Percentiles rank a stretch among this genome's conserved stretches.
Conservation (phyloP, 2,329 filamentous ascomycete genomes). For the Aureobasidium vineae region DNA sequence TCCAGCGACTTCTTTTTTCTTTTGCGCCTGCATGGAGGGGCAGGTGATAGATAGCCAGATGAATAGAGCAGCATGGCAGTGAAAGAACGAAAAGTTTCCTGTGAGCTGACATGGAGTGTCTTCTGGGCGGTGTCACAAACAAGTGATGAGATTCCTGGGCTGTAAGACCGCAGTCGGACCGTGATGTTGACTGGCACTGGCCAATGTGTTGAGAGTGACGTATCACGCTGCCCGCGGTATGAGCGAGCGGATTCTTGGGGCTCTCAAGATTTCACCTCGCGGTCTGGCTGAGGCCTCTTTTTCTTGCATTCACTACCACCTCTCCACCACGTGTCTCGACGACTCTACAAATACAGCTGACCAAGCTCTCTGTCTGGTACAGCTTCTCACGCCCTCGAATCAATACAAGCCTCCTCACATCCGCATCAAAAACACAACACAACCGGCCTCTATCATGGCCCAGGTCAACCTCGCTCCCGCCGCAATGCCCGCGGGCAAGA, state of each 20-base stretch:
- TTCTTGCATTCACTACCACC: slow-evolving; percentile 15
- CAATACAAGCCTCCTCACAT: neutral
- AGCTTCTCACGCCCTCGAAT: slow-evolving; percentile 6
- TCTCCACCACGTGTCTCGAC: slow-evolving; percentile 21
- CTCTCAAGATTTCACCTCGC: slow-evolving; percentile 20
- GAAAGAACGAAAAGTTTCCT: neutral
- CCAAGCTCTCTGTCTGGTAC: slow-evolving; percentile 18
- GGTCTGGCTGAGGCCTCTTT: neutral
- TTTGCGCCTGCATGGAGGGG: neutral
- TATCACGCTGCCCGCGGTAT: neutral
- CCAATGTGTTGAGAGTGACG: slow-evolving; percentile 25
- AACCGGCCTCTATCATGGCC: slow-evolving; percentile 24
- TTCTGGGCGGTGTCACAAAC: neutral
- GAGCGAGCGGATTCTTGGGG: slow-evolving; percentile 4
- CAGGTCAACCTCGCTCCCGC: slow-evolving; percentile 26
- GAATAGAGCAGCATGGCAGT: neutral
- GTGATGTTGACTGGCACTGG: slow-evolving; percentile 21
- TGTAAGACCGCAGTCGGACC: slow-evolving; percentile 22
- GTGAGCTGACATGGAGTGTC: slow-evolving; percentile 4
- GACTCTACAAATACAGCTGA: slow-evolving; percentile 3
- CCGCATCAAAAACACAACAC: slow-evolving; percentile 4
- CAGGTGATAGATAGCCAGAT: neutral
- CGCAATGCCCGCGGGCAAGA: slow-evolving; percentile 41
- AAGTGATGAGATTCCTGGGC: slow-evolving; percentile 11
- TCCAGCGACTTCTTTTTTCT: neutral